These are phyloP conservation scores for Phytophthora hybrid DNA, from an alignment of 352 stramenopile species.

Conservation along the genomic window DNA sequence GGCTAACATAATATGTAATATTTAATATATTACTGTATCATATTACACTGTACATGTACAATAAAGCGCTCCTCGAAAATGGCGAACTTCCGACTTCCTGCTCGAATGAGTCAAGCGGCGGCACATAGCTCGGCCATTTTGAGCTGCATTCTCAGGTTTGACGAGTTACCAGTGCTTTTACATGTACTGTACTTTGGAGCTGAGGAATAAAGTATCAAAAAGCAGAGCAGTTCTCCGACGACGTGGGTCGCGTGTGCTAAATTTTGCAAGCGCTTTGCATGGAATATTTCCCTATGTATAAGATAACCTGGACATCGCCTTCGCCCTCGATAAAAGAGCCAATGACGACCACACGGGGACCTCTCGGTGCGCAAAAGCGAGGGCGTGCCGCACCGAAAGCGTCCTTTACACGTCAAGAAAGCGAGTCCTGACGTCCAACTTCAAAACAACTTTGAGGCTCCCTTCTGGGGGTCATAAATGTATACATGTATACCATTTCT, in stretches of 20 bases:
- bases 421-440: slow-evolving; percentile 24
- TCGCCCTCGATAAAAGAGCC: slow-evolving; percentile 26
- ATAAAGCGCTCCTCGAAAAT: slow-evolving; percentile 3
- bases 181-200: background rate
- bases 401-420: slow-evolving; percentile 6
- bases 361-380: slow-evolving; percentile 30
- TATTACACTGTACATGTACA: no score
- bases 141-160: background rate
- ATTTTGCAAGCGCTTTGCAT: slow-evolving; percentile 30
- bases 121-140: slow-evolving; percentile 18
- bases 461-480: background rate
- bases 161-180: background rate
- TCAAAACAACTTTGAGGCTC: slow-evolving; percentile 6
- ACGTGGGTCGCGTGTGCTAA: slow-evolving; percentile 2
- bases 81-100: slow-evolving; percentile 7
- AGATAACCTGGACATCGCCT: slow-evolving; percentile 2
- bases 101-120: slow-evolving; percentile 8
- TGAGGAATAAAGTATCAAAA: background rate
- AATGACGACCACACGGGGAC: slow-evolving; percentile 24
- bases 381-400: slow-evolving; percentile 32
- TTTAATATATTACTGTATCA: no score
- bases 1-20: no score
- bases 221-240: slow-evolving; percentile 1
- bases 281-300: slow-evolving; percentile 24
- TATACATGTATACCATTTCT: background rate